Base-by-base conservation (phyloP, 495 filamentous ascomycete genomes). In the Mytilinidion resinicola region DNA sequence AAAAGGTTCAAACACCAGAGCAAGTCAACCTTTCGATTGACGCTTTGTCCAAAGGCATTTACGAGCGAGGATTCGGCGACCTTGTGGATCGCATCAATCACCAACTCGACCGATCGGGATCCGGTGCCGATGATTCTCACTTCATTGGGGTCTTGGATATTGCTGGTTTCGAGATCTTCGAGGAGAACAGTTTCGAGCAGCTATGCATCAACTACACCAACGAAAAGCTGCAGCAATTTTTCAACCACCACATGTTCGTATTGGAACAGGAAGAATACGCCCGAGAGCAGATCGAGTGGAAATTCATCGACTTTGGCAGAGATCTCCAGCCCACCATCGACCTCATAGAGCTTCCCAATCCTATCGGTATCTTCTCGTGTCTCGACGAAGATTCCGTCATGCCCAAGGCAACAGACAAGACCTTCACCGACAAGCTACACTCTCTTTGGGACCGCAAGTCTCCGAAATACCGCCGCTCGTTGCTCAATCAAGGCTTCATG, bases 161-260 rank as follows among this genome's bases (percentile, higher is more conserved):
- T 75, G 95, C 95, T 56, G 95, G 95, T 37, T 99, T 99, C 68
- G 95, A 99, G 62, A 99, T 99, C 52, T 99, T 99, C 67, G 89
- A 99, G 63, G 81, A 89, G 59, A 99, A 99, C 71, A 95, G 91
- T 76, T 99, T 99, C 64, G 95, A 99, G 72, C 95, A 99, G 70
- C 82, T 99, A 5, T 97, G 95, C 75, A 99, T 99, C 77, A 99
- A 99, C 69, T 99, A 97, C 74, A 97, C 95, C 56, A 99, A 99
- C 71, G 95, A 99, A 70, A 99, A 96, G 71, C 82, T 99, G 6
- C 95, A 99, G 69, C 95, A 99, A 63, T 99, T 97, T 70, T 99
- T 99, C 80, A 99, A 99, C 59, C 95, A 99, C 64, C 95, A 99
- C 76, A 99, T 99, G 95, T 99, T 99, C 70, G 95, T 99, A 19